Conservation (phyloP, 805 yeast genomes). For the Wickerhamomyces xylosicus region DNA sequence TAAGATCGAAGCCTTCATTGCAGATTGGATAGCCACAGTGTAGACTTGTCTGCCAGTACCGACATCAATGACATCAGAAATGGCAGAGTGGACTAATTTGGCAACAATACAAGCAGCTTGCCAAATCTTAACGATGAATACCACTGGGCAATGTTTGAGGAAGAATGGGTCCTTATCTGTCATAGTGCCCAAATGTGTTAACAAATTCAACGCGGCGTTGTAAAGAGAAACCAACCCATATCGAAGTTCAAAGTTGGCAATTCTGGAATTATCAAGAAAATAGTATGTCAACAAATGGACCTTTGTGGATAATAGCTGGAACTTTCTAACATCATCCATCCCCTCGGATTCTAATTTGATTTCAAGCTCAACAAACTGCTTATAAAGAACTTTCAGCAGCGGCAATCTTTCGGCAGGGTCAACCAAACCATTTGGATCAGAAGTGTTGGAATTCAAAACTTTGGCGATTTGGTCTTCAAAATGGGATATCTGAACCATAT, state of each 20-base stretch:
- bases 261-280: constrained; percentile 47
- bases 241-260: constrained; percentile 44
- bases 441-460: constrained; percentile 60
- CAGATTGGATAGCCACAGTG: constrained; percentile 52
- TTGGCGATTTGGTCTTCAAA: constrained; percentile 80
- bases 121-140: constrained; percentile 76
- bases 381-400: constrained; percentile 55
- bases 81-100: constrained; percentile 66
- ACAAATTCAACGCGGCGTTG: constrained; percentile 64
- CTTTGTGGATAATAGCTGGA: constrained; percentile 62
- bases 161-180: constrained; percentile 50
- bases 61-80: constrained; percentile 55
- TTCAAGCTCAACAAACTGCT: constrained; percentile 72
- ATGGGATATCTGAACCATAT: constrained; percentile 74
- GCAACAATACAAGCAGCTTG: constrained; percentile 84
- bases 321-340: constrained; percentile 59
- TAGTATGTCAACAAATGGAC: constrained; percentile 78
- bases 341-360: constrained; percentile 35
- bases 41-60: constrained; percentile 64
- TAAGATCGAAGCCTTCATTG: constrained; percentile 72
- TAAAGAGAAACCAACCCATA: constrained; percentile 70
- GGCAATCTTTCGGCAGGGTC: constrained; percentile 68
- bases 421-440: constrained; percentile 55
- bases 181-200: constrained; percentile 57
- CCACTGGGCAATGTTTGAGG: constrained; percentile 74